These are phyloP conservation scores for Diplodia scrobiculata DNA, from an alignment of 2,329 filamentous ascomycete genomes.

Conservation along the genomic window DNA sequence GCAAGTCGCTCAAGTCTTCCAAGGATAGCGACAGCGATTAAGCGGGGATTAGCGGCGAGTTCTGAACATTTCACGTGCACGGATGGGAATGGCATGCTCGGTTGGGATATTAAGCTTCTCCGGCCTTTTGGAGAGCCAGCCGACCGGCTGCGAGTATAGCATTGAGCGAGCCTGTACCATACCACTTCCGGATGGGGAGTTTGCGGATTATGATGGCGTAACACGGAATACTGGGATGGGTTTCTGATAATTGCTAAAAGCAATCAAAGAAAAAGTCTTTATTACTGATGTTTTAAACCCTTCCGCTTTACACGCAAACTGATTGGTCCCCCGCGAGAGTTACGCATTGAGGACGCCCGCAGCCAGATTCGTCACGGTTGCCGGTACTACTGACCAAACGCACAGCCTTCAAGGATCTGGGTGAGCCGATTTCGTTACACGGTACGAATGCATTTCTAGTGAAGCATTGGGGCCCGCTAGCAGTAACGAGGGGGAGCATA, in stretches of 20 bases:
- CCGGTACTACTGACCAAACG: no score
- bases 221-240: slow-evolving; percentile 28
- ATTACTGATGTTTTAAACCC: not conserved
- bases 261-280: slow-evolving; percentile 22
- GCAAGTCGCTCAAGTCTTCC: slow-evolving; percentile 50
- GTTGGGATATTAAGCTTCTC: not conserved
- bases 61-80: slow-evolving; percentile 5
- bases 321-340: not conserved
- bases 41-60: not conserved
- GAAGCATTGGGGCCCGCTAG: not conserved
- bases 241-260: slow-evolving; percentile 28
- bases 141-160: slow-evolving; percentile 18
- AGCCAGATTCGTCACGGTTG: not conserved
- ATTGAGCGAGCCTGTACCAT: slow-evolving; percentile 29
- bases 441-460: not conserved
- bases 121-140: slow-evolving; percentile 13
- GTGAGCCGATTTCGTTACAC: not conserved
- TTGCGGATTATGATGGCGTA: slow-evolving; percentile 29
- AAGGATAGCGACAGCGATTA: slow-evolving; percentile 30
- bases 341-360: not conserved
- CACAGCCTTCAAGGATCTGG: not conserved
- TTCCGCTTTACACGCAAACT: not conserved
- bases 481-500: not conserved
- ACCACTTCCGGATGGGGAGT: slow-evolving; percentile 29
- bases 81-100: slow-evolving; percentile 16